Percentiles rank a stretch among this genome's conserved stretches.
These are phyloP conservation scores for Naganishia liquefaciens DNA, from an alignment of 1,284 basidiomycete genomes.

Conservation along the genomic window DNA sequence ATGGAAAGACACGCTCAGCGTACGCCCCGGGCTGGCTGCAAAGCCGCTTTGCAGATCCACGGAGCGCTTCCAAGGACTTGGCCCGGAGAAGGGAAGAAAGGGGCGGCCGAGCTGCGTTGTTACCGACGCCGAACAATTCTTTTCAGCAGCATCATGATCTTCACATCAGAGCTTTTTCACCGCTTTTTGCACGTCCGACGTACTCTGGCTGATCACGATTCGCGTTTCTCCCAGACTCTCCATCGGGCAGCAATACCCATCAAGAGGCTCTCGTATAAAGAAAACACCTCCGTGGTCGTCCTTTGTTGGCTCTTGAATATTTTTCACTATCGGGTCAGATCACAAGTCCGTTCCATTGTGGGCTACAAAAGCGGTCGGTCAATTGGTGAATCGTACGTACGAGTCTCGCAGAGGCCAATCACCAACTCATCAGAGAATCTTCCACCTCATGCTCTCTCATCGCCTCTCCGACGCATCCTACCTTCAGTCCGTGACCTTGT, in stretches of 20 bases:
- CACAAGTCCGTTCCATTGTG: neutral
- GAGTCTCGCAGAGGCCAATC: neutral
- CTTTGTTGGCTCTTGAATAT: constrained; percentile 9
- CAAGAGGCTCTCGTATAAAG: constrained; percentile 3
- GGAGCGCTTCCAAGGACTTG: neutral
- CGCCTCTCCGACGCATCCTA: neutral
- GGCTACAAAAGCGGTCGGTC: neutral
- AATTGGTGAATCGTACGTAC: neutral
- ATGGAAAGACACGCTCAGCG: constrained; percentile 3
- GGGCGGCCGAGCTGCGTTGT: neutral
- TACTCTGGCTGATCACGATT: too few species aligned
- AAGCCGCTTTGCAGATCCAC: neutral
- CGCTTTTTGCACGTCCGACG: neutral
- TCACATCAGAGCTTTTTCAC: constrained; percentile 2
- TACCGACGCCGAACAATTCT: neutral
- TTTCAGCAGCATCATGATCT: neutral
- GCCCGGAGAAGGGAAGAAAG: neutral
- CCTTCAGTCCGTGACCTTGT: neutral
- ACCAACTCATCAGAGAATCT: neutral
- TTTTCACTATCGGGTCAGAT: neutral
- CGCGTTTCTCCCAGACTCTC: neutral
- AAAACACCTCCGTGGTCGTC: neutral
- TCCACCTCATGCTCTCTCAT: constrained; percentile 1
- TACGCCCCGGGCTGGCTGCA: neutral
- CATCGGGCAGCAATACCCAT: constrained; percentile 1